phyloP scores from a whole-genome alignment of 202 grass and related monocot genomes.

The Musa balbisiana region DNA sequence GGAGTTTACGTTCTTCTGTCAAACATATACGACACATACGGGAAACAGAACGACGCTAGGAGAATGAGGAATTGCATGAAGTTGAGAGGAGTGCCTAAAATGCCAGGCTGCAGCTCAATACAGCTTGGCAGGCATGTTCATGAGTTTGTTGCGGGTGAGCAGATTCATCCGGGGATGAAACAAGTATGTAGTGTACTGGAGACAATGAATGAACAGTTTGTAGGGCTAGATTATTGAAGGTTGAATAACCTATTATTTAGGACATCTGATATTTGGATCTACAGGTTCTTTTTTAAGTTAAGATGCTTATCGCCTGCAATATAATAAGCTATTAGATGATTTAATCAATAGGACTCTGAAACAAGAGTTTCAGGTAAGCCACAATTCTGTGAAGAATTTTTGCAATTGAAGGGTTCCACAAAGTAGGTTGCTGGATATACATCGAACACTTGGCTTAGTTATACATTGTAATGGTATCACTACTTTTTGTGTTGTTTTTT shows the following conservation, averaged over 20 bases:
- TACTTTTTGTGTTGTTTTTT: too few relatives aligned
- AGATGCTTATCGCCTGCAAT: not conserved
- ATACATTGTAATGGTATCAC: too few relatives aligned
- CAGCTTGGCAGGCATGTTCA: slow-evolving; percentile 14
- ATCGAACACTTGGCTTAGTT: not conserved
- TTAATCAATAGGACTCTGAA: not conserved
- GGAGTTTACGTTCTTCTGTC: slow-evolving; percentile 23
- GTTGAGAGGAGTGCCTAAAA: slow-evolving; percentile 15
- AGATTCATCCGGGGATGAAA: slow-evolving; percentile 11
- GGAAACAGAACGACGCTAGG: slow-evolving; percentile 12
- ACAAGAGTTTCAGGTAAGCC: not conserved
- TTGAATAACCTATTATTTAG: not conserved
- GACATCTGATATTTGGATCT: too few relatives aligned
- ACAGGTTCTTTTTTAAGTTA: not conserved
- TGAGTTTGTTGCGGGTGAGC: slow-evolving; percentile 17
- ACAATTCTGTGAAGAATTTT: not conserved
- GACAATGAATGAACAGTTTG: slow-evolving; percentile 2
- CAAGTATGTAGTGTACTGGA: not conserved
- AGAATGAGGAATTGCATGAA: slow-evolving; percentile 16
- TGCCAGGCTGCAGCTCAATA: slow-evolving; percentile 27
- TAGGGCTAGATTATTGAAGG: slow-evolving; percentile 3
- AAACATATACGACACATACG: slow-evolving; percentile 9
- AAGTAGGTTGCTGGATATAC: not conserved
- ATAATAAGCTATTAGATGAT: not conserved
- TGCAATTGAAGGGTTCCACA: not conserved